A percentile compares a stretch with the other conserved stretches of the same genome.
Evolutionary conservation across 2,329 filamentous ascomycete species (phyloP).

Genomic region (Cryphonectria japonica): DNA sequence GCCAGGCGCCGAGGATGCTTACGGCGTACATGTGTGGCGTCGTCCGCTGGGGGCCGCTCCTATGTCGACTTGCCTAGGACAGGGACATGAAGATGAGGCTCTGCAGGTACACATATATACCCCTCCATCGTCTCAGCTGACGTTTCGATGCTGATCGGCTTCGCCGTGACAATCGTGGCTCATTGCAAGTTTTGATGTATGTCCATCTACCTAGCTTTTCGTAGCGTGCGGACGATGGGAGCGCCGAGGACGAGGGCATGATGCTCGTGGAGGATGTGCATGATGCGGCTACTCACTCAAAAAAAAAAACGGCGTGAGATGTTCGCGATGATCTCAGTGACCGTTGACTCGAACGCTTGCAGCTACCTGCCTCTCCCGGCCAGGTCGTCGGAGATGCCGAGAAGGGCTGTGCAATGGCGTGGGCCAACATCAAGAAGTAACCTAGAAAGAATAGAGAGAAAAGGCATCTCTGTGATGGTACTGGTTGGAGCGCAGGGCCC

Average conservation of each 20-base stretch:
- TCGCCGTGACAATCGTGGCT: not conserved
- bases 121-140: not conserved
- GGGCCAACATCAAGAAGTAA: not conserved
- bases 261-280: not conserved
- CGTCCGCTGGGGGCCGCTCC: not conserved
- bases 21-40: slow-evolving; percentile 1
- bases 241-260: not conserved
- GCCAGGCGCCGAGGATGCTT: slow-evolving; percentile 1
- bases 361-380: not conserved
- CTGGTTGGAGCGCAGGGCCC: not conserved
- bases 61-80: not conserved
- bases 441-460: not conserved
- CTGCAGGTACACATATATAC: not conserved
- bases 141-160: not conserved
- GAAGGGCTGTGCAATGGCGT: not conserved
- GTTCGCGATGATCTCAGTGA: not conserved
- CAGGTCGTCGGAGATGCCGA: not conserved
- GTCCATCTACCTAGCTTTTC: not conserved
- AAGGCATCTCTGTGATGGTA: not conserved
- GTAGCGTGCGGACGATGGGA: not conserved
- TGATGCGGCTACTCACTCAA: not conserved
- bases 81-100: not conserved
- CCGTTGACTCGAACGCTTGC: not conserved
- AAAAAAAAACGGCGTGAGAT: not conserved
- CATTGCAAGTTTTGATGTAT: not conserved